Base-by-base conservation (phyloP, 2,329 filamentous ascomycete species). In the Pseudogymnoascus sp. region DNA sequence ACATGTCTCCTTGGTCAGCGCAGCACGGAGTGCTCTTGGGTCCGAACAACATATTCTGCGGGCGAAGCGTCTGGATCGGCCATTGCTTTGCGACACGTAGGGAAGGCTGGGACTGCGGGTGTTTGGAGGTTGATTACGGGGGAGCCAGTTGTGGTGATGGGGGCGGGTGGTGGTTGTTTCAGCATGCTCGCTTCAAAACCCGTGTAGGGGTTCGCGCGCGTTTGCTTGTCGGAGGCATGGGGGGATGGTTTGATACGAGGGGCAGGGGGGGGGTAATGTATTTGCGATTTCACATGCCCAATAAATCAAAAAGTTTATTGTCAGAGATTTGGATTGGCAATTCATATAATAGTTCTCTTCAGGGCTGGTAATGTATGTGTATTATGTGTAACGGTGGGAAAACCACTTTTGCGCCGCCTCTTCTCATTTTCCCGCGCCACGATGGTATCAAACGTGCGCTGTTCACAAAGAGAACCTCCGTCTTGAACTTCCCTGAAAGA, bases 41-140 rank as follows among this genome's bases (percentile, higher is more conserved):
- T 53, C 46, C n/a, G 14, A 53, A 16, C 46, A 53, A 4, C 14
- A 53, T 31, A 12, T 53, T 53, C 46, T 53, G 26, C 10, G 14
- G 24, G 46, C 4, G 7, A 53, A 56, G 46, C 26, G 26, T 33
- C 46, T 56, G 46, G 46, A 31, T 33, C 26, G n/a, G 26, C 46
- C 46, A 56, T 56, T 56, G 46, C n/a, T 33, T 56, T 56, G 46
- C 46, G 46, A 56, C 46, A 56, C 46, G 26, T 19, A 56, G 46
- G n/a, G 46, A 10, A 56, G 46, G 46, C 46, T 56, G 46, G 26
- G 46, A 56, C 46, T 56, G 4, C 46, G 46, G 46, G 46, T 56
- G 26, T 56, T 56, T 56, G n/a, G 46, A 26, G 26, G 8, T 56
- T 56, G 46, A 56, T 56, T 56, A 56, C 46, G 46, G 46, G 46